A percentile compares a stretch with the other conserved stretches of the same genome.
phyloP scores from a whole-genome alignment of 352 stramenopile genomes.

The Phytophthora chlamydospora region DNA sequence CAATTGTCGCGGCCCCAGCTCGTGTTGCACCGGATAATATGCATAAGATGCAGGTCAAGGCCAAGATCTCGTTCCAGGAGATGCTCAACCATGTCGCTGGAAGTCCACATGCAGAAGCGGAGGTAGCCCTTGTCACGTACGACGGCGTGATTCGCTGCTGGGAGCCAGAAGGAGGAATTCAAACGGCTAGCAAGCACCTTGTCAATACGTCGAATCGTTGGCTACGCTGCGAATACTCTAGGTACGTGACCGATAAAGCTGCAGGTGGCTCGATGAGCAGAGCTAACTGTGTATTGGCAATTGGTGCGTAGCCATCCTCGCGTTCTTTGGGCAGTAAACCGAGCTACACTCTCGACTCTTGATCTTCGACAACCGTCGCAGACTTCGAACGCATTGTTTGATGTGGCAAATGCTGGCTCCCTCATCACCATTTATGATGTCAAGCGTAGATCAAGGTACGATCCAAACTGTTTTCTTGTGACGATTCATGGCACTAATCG shows the following conservation, averaged over 20 bases:
- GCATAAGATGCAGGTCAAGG: slow-evolving; percentile 42
- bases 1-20: slow-evolving; percentile 40
- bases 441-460: slow-evolving; percentile 65
- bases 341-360: slow-evolving; percentile 43
- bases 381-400: slow-evolving; percentile 52
- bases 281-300: not conserved
- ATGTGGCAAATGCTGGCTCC: slow-evolving; percentile 44
- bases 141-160: slow-evolving; percentile 60
- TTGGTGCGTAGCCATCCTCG: slow-evolving; percentile 59
- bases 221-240: slow-evolving; percentile 76
- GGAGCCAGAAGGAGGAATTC: slow-evolving; percentile 51
- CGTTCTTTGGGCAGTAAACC: slow-evolving; percentile 69
- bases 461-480: not conserved
- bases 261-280: slow-evolving; percentile 1
- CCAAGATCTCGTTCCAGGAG: slow-evolving; percentile 57
- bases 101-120: slow-evolving; percentile 68
- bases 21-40: slow-evolving; percentile 17
- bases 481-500: slow-evolving; percentile 1
- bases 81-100: slow-evolving; percentile 66
- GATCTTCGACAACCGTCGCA: slow-evolving; percentile 55
- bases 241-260: slow-evolving; percentile 33
- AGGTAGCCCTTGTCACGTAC: slow-evolving; percentile 57
- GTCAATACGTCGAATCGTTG: slow-evolving; percentile 40
- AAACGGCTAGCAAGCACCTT: slow-evolving; percentile 34
- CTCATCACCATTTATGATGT: slow-evolving; percentile 65